Evolutionary conservation across 2,329 filamentous ascomycete genomes (phyloP).

Genomic region (Westerdykella ornata): DNA sequence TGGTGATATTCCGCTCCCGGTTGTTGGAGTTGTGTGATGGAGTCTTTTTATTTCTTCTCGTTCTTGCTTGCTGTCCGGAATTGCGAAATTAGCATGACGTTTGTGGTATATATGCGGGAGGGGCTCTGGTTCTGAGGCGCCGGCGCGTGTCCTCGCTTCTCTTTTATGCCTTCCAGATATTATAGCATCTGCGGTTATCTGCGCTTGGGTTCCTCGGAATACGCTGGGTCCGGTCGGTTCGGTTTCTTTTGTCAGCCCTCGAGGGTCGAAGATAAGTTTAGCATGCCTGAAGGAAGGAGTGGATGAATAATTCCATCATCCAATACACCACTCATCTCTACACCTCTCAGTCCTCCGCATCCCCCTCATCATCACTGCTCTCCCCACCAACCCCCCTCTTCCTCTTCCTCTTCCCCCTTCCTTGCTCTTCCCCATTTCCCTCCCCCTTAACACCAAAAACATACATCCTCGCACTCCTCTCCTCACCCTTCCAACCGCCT

Average conservation of each 20-base stretch:
- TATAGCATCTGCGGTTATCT: too few species aligned
- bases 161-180: too few species aligned
- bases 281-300: neutral
- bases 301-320: too few species aligned
- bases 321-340: neutral
- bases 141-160: too few species aligned
- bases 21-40: neutral
- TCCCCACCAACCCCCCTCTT: slow-evolving; percentile 4
- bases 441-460: slow-evolving; percentile 38
- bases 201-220: neutral
- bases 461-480: slow-evolving; percentile 42
- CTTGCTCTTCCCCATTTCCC: slow-evolving; percentile 17
- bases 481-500: slow-evolving; percentile 46
- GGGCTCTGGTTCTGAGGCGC: too few species aligned
- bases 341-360: neutral
- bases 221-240: neutral
- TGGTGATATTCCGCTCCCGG: neutral
- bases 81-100: too few species aligned
- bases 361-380: slow-evolving; percentile 10
- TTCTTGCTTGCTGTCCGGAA: neutral
- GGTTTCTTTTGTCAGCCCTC: neutral
- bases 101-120: too few species aligned
- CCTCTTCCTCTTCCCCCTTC: slow-evolving; percentile 12
- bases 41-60: neutral
- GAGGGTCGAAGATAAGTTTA: neutral